Percentiles rank a stretch among this genome's conserved stretches.
Conservation (phyloP, 2,329 filamentous ascomycete genomes). For the Eurotiales sp. region DNA sequence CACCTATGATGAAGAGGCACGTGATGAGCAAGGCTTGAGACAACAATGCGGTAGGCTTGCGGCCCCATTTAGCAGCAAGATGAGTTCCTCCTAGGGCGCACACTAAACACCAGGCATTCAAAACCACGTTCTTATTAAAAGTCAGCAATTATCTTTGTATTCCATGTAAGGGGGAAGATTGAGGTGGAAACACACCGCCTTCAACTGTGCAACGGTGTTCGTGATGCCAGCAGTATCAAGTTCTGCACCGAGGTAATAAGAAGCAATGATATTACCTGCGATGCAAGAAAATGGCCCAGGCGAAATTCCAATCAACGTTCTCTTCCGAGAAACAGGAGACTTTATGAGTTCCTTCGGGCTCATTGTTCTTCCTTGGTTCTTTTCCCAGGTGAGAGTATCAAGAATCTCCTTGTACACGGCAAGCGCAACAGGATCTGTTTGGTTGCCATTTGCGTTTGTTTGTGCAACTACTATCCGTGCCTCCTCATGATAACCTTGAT, state of each 20-base stretch:
- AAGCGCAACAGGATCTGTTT: slow-evolving; percentile 36
- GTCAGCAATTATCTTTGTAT: background rate
- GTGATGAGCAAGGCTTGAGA: slow-evolving; percentile 26
- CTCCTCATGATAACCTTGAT: slow-evolving; percentile 39
- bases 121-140: slow-evolving; percentile 42
- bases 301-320: slow-evolving; percentile 39
- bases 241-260: slow-evolving; percentile 42
- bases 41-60: slow-evolving; percentile 42
- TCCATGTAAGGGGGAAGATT: background rate
- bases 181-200: slow-evolving; percentile 20
- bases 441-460: slow-evolving; percentile 44
- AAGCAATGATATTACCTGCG: slow-evolving; percentile 40
- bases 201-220: slow-evolving; percentile 40
- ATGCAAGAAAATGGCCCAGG: slow-evolving; percentile 33
- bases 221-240: slow-evolving; percentile 48
- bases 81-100: slow-evolving; percentile 43
- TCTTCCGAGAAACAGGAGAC: slow-evolving; percentile 33
- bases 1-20: slow-evolving; percentile 52
- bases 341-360: slow-evolving; percentile 36
- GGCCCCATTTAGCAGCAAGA: slow-evolving; percentile 41
- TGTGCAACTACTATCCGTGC: slow-evolving; percentile 42
- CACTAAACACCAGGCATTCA: slow-evolving; percentile 50
- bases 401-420: slow-evolving; percentile 45
- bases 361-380: slow-evolving; percentile 36
- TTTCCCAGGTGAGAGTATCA: slow-evolving; percentile 47